A percentile compares a stretch with the other conserved stretches of the same genome.
Conservation (phyloP, 805 yeast genomes). For the Kodamaea hsintzibuensis region DNA sequence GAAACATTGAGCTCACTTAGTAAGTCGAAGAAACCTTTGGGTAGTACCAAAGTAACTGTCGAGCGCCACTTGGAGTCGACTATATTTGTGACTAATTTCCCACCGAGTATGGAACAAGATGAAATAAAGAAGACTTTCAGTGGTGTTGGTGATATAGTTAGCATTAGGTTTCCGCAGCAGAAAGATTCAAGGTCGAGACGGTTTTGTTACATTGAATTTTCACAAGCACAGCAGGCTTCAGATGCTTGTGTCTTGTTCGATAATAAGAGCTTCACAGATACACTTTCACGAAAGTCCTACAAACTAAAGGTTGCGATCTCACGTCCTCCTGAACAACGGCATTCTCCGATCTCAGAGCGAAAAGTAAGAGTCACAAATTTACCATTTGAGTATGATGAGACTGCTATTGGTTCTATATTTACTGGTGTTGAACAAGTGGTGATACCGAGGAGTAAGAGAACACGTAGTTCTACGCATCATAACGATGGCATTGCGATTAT, state of each 20-base stretch:
- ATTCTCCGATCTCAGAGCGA: constrained; percentile 52
- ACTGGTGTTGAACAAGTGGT: constrained; percentile 49
- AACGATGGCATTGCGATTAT: constrained; percentile 72
- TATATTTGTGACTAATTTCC: constrained; percentile 74
- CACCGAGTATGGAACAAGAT: constrained; percentile 49
- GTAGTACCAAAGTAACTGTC: constrained; percentile 47
- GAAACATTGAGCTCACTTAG: constrained; percentile 62
- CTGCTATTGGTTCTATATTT: constrained; percentile 43
- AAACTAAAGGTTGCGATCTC: constrained; percentile 60
- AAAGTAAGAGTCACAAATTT: constrained; percentile 59
- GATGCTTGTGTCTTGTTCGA: constrained; percentile 44
- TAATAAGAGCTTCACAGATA: constrained; percentile 35
- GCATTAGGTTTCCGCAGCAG: constrained; percentile 66
- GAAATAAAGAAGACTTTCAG: constrained; percentile 44
- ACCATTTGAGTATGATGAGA: constrained; percentile 45
- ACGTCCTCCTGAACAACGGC: constrained; percentile 50
- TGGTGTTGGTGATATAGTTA: constrained; percentile 40
- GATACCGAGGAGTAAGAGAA: constrained; percentile 39
- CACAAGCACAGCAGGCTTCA: constrained; percentile 42
- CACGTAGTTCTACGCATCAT: constrained; percentile 28
- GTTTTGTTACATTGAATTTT: constrained; percentile 71
- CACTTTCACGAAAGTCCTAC: constrained; percentile 23
- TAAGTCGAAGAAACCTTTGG: constrained; percentile 51
- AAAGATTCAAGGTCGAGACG: constrained; percentile 55
- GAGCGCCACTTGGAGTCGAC: constrained; percentile 48